phyloP scores from a whole-genome alignment of 306 rosid genomes.

The Quercus suber region DNA sequence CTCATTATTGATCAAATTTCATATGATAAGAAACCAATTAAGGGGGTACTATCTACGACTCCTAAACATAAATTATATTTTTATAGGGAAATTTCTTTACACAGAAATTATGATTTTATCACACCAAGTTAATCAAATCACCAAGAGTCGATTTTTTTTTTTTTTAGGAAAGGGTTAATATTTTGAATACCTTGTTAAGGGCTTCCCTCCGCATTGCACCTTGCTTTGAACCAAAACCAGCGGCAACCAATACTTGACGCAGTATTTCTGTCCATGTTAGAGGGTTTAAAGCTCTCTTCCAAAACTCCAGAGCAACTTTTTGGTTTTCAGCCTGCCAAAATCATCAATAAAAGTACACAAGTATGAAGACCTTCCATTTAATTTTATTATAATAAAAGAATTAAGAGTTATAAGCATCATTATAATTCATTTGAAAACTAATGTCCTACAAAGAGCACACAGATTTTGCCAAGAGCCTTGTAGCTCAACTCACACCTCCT shows the following conservation, averaged over 20 bases:
- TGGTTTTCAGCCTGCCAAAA: conserved; percentile 72
- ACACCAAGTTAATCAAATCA: background rate
- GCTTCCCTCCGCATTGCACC: conserved; percentile 56
- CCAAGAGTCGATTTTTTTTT: no score
- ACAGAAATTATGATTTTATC: background rate
- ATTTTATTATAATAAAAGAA: background rate
- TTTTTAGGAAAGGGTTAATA: background rate
- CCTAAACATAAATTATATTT: background rate
- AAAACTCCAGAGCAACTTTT: conserved; percentile 55
- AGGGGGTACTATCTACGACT: background rate
- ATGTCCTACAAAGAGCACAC: background rate
- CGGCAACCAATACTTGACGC: conserved; percentile 84
- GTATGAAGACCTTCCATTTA: conserved; percentile 2
- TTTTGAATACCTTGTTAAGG: conserved; percentile 64
- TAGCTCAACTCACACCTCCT: no score
- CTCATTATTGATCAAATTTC: background rate
- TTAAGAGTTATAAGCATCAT: background rate
- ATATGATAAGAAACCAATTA: background rate
- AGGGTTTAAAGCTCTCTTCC: conserved; percentile 81
- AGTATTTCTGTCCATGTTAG: conserved; percentile 92
- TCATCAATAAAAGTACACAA: conserved; percentile 22
- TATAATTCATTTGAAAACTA: background rate
- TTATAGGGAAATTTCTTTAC: background rate
- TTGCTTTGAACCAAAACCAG: conserved; percentile 91
- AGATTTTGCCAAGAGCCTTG: background rate